These are phyloP conservation scores for Acer negundo DNA, from an alignment of 345 rosid species.

Conservation along the genomic window DNA sequence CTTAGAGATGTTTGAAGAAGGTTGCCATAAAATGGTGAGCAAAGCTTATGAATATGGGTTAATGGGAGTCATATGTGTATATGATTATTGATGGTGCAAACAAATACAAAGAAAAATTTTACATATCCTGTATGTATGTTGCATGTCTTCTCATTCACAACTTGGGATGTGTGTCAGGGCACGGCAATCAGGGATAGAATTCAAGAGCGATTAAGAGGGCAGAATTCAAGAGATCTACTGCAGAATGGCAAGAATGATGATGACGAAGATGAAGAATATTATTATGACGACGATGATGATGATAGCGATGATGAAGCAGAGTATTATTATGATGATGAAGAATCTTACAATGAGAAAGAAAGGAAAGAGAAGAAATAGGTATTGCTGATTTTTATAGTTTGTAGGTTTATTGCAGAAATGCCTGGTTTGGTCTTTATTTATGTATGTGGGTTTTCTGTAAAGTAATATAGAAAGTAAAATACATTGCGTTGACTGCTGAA, in stretches of 20 bases:
- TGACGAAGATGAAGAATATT: conserved; percentile 29
- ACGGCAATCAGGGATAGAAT: conserved; percentile 83
- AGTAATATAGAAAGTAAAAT: conserved; percentile 2
- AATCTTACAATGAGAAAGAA: conserved; percentile 41
- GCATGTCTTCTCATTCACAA: background rate
- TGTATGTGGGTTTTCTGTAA: conserved; percentile 5
- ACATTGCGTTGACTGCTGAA: conserved; percentile 4
- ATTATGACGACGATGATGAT: conserved; percentile 17
- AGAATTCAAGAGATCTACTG: conserved; percentile 37
- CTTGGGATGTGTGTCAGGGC: conserved; percentile 45
- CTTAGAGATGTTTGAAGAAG: conserved; percentile 97
- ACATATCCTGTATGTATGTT: background rate
- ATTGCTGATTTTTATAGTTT: background rate
- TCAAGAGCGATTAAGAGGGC: conserved; percentile 73
- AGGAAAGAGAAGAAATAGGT: conserved; percentile 27
- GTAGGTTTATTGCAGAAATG: conserved; percentile 7
- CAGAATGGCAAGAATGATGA: conserved; percentile 38
- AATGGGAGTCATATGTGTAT: no score
- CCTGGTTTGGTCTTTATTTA: conserved; percentile 11
- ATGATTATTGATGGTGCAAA: background rate
- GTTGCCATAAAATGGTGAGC: conserved; percentile 97
- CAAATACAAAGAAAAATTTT: background rate
- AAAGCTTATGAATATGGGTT: background rate
- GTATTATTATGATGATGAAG: conserved; percentile 44
- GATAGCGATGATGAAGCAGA: conserved; percentile 36